Evolutionary conservation across 306 rosid genomes (phyloP), one percentile per base, ranked within the genome.

Genomic region (Luffa aegyptiaca): DNA sequence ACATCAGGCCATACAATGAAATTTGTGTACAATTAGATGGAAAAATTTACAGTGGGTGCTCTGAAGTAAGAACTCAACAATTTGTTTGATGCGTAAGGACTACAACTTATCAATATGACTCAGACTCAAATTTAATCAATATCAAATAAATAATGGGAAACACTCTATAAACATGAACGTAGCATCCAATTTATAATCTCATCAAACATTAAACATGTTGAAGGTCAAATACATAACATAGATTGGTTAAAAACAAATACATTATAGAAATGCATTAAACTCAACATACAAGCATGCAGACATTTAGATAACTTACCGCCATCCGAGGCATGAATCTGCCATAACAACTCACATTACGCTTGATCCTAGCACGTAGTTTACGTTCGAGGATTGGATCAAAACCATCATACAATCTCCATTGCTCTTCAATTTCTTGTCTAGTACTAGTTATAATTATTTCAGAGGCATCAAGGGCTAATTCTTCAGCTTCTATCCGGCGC

Each of bases 401-500:
- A 62, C 97, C 97, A 84, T 95, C 92, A 86, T 95, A 95, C 82
- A 95, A 85, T 81, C 93, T 97, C 98, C 98, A 95, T 53, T 95
- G 98, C 87, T 91, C 97, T 64, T 95, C 98, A 82, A 95, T 91
- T 84, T 95, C 98, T 82, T 95, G 98, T 80, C 87, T 89, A 12
- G 98, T 95, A 84, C 98, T 95, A 75, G 98, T 95, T 56, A 95
- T 92, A 76, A 95, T 88, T 80, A 95, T 90, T 85, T 95, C 98
- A 83, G 98, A 86, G 80, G 90, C 78, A 85, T 92, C 98, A 83
- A 95, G 98, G 66, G 98, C 83, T 78, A 90, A 87, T 79, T 95
- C 98, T 88, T 95, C 98, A 75, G 90, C 98, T 84, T 95, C 97
- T 87, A 95, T 95, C 83, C 98, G 90, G 37, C 98, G 97, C 97